phyloP scores from a whole-genome alignment of 768 basidiomycete species.

The Amanita rubescens region DNA sequence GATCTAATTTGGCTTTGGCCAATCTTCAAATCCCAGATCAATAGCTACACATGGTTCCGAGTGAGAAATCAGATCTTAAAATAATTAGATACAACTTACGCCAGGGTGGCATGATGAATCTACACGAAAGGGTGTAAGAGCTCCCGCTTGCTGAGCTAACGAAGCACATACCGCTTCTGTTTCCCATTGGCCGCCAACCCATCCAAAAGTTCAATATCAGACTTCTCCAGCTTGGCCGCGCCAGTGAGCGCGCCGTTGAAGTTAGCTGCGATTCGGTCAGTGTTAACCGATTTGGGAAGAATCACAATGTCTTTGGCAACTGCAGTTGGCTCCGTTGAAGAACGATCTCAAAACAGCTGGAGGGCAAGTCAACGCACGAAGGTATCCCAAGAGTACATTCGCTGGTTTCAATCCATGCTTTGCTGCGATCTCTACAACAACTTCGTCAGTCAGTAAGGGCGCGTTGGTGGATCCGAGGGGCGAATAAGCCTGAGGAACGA shows the following conservation, averaged over 20 bases:
- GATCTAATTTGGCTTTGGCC: conserved; percentile 27
- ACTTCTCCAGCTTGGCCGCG: conserved; percentile 34
- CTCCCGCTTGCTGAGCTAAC: background rate
- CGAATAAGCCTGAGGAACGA: conserved; percentile 73
- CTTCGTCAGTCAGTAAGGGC: conserved; percentile 58
- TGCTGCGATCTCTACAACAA: conserved; percentile 49
- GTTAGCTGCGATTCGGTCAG: conserved; percentile 57
- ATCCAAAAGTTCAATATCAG: conserved; percentile 52
- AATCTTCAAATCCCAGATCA: conserved; percentile 67
- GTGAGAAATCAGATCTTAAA: background rate
- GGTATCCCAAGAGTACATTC: conserved; percentile 56
- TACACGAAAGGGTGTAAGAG: conserved; percentile 12
- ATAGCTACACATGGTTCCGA: conserved; percentile 33
- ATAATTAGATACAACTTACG: conserved; percentile 32
- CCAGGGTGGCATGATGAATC: conserved; percentile 62
- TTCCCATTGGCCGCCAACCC: conserved; percentile 52
- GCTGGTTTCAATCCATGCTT: conserved; percentile 47
- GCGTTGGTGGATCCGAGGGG: conserved; percentile 68
- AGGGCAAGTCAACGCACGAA: conserved; percentile 32
- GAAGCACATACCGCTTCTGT: conserved; percentile 43
- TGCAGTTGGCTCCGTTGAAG: conserved; percentile 16
- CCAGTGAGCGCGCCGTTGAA: conserved; percentile 43
- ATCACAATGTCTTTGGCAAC: conserved; percentile 58
- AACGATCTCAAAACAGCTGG: background rate
- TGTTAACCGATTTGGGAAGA: conserved; percentile 75